Base-by-base conservation (phyloP, 371 early-diverging fungal genomes). In the Mortierella sp. region DNA sequence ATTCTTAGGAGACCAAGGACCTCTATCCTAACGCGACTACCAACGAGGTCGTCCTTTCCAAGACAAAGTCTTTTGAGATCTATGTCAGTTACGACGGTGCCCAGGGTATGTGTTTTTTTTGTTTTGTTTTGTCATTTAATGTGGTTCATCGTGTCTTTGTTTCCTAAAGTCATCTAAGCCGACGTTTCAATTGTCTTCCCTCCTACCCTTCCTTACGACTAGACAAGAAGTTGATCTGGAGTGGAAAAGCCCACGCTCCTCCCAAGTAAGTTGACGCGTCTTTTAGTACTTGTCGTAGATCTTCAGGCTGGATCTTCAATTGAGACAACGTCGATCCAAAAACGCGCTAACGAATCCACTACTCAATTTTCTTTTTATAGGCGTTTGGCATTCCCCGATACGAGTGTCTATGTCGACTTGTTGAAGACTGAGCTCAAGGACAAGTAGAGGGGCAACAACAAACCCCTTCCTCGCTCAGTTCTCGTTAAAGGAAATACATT, bases 151-250 rank as follows among this genome's bases (percentile, higher is more conserved):
- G 14, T 53, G 13, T 16, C 50, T 43, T 70, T 70, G 16, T 14
- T 50, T 50, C 16, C 59, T 28, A 26, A 28, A 28, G 26, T 28
- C 14, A 28, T 14, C 16, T 14, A 28, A 28, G 9, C 57, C 11
- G 3, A 26, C 57, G 13, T 57, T 26, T 2, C 3, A 31, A 14
- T 16, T 31, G 5, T 31, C 14, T 31, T 37, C 16, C 2, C 16
- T 57, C 19, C 16, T 31, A n/a, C 26, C 40, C 14, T 70, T 31
- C 37, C 2, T 2, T 31, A 0, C 31, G 64, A 16, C 40, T 82
- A 82, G 82, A 78, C 71, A 82, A 79, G 43, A 82, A 79, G 43
- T 44, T 82, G 59, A 77, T 83, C 53, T 83, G 84, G 84, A 83
- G 84, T 44, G 84, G 84, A 44, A 76, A 80, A 67, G 80, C 84